Percentiles rank a stretch among this genome's conserved stretches.
Conservation (phyloP, 202 grass and related monocot genomes). For the Panicum virgatum region DNA sequence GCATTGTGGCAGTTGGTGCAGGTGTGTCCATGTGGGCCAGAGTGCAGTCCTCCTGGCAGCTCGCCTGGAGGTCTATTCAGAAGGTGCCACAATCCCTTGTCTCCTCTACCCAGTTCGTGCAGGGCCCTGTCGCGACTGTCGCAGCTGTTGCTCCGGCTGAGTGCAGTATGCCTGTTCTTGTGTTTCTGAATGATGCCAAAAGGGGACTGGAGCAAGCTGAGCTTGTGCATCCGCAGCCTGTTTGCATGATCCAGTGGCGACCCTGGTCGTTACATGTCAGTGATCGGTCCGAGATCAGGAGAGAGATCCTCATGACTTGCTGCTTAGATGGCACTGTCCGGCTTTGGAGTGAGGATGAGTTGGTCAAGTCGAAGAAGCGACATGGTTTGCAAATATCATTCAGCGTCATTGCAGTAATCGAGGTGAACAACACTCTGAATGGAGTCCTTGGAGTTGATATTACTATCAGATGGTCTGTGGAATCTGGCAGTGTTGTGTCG, state of each 20-base stretch:
- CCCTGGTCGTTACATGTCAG: constrained; percentile 36
- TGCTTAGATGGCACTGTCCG: constrained; percentile 81
- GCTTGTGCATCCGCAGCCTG: constrained; percentile 63
- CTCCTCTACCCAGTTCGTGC: constrained; percentile 57
- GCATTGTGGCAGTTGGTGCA: constrained; percentile 55
- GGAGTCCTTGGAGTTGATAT: constrained; percentile 76
- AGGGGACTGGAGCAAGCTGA: constrained; percentile 54
- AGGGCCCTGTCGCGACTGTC: constrained; percentile 69
- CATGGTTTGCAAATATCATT: constrained; percentile 53
- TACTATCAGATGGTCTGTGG: constrained; percentile 73
- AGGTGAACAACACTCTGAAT: constrained; percentile 73
- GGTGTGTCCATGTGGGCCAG: constrained; percentile 73
- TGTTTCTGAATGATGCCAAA: constrained; percentile 73
- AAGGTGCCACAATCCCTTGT: constrained; percentile 68
- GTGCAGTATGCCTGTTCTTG: constrained; percentile 48
- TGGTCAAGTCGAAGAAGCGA: constrained; percentile 47
- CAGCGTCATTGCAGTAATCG: constrained; percentile 71
- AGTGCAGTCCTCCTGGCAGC: constrained; percentile 62
- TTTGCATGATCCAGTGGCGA: constrained; percentile 94
- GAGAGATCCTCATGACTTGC: constrained; percentile 82
- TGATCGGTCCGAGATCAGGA: constrained; percentile 45
- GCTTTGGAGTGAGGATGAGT: constrained; percentile 73
- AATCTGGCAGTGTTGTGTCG: constrained; percentile 51
- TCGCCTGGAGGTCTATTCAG: constrained; percentile 63
- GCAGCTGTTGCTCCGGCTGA: constrained; percentile 34